Conservation (phyloP, 2,329 filamentous ascomycete genomes). For the Emergomyces pasteurianus region DNA sequence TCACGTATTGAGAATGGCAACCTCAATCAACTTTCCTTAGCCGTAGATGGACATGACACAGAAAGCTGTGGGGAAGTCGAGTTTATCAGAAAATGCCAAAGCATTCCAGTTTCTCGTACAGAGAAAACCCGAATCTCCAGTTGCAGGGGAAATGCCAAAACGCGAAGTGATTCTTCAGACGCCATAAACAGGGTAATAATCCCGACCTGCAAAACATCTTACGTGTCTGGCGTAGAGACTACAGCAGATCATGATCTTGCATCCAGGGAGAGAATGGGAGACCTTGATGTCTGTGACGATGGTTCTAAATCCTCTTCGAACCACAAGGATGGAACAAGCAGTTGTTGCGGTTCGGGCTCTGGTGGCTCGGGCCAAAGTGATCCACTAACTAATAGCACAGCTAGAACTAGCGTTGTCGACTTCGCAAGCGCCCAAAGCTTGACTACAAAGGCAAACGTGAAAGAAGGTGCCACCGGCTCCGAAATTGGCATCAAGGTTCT, state of each 20-base stretch:
- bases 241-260: not conserved
- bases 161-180: not conserved
- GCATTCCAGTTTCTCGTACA: not conserved
- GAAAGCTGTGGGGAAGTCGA: not conserved
- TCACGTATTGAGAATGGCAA: not conserved
- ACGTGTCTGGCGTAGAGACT: too few relatives aligned
- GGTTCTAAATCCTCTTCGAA: not conserved
- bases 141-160: not conserved
- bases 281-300: not conserved
- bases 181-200: not conserved
- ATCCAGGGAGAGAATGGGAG: not conserved
- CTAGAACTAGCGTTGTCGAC: conserved; percentile 4
- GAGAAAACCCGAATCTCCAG: not conserved
- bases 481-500: not conserved
- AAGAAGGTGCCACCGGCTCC: not conserved
- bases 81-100: not conserved
- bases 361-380: conserved; percentile 8
- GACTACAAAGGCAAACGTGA: not conserved
- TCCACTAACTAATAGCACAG: conserved; percentile 6
- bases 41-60: not conserved
- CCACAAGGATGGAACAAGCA: conserved; percentile 5
- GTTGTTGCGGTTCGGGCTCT: conserved; percentile 2
- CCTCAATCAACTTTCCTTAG: not conserved
- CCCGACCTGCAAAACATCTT: not conserved
- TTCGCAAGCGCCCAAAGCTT: not conserved